Evolutionary conservation across 352 stramenopile genomes (phyloP).

Genomic region (Thraustochytrium sp.): DNA sequence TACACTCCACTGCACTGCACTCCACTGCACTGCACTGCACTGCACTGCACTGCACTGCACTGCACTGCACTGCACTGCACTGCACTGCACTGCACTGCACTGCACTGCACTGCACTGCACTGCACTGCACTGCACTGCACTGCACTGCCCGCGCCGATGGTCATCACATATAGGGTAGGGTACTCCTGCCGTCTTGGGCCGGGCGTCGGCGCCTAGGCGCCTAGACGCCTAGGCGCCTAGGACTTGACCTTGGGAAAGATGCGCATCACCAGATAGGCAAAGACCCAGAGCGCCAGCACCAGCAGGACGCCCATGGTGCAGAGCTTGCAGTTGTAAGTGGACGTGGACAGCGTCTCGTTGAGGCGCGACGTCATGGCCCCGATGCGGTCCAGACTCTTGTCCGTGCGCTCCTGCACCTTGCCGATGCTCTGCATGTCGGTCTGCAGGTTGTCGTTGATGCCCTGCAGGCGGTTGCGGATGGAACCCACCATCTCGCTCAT

Average conservation of each 20-base stretch:
- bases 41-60: no score
- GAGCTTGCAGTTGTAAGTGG: conserved; percentile 33
- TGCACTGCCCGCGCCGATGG: no score
- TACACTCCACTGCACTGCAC: no score
- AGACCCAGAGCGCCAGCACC: conserved; percentile 29
- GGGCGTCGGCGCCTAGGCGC: neutral
- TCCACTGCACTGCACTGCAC: no score
- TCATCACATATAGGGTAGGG: no score
- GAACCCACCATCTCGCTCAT: neutral
- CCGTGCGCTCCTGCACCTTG: neutral
- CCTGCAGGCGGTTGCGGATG: neutral
- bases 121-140: no score
- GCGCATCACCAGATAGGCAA: conserved; percentile 36
- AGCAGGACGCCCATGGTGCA: conserved; percentile 5
- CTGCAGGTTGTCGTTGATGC: neutral
- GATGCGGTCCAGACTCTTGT: neutral
- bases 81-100: no score
- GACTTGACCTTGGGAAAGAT: conserved; percentile 32
- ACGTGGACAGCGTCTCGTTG: neutral
- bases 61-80: no score
- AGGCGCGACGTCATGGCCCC: neutral
- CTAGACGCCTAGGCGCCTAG: neutral
- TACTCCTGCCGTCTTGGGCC: no score
- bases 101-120: no score
- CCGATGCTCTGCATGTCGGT: neutral